Evolutionary conservation across 805 yeast species (phyloP).

Genomic region (Lipomyces chichibuensis): DNA sequence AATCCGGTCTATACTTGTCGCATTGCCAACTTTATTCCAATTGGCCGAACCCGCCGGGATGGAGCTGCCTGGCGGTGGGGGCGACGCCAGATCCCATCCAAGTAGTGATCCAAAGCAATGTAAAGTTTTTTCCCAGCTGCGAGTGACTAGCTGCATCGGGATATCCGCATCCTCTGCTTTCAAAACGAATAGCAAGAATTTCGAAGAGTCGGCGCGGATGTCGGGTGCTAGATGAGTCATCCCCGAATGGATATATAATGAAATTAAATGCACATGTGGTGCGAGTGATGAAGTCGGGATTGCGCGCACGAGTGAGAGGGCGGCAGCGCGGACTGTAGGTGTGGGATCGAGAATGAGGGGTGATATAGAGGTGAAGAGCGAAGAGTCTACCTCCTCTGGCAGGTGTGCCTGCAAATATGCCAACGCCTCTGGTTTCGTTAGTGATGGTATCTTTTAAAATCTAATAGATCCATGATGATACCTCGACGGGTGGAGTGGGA

Average conservation of each 20-base stretch:
- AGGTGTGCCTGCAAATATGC: constrained; percentile 47
- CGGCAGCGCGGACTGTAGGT: constrained; percentile 62
- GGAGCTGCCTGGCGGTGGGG: background rate
- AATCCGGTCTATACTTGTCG: constrained; percentile 41
- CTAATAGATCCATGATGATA: background rate
- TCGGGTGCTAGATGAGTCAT: constrained; percentile 88
- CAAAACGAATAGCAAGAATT: constrained; percentile 64
- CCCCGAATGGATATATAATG: constrained; percentile 82
- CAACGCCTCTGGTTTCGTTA: constrained; percentile 51
- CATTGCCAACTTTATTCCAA: constrained; percentile 26
- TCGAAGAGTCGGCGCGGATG: constrained; percentile 74
- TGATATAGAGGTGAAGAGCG: constrained; percentile 57
- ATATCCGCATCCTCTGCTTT: constrained; percentile 41
- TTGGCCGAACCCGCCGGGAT: background rate
- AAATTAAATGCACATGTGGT: constrained; percentile 46
- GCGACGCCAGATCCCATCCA: constrained; percentile 59
- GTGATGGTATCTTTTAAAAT: background rate
- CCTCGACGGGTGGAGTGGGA: constrained; percentile 68
- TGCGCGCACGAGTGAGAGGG: constrained; percentile 49
- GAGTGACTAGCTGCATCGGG: constrained; percentile 58
- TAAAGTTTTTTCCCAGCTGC: constrained; percentile 71
- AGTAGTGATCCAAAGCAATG: constrained; percentile 68
- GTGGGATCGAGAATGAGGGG: constrained; percentile 73
- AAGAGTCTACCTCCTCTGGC: constrained; percentile 44
- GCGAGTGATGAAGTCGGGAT: constrained; percentile 34